Evolutionary conservation across 2,329 filamentous ascomycete genomes (phyloP), one percentile per base, ranked within the genome.

Genomic region (Calonectria henricotiae): DNA sequence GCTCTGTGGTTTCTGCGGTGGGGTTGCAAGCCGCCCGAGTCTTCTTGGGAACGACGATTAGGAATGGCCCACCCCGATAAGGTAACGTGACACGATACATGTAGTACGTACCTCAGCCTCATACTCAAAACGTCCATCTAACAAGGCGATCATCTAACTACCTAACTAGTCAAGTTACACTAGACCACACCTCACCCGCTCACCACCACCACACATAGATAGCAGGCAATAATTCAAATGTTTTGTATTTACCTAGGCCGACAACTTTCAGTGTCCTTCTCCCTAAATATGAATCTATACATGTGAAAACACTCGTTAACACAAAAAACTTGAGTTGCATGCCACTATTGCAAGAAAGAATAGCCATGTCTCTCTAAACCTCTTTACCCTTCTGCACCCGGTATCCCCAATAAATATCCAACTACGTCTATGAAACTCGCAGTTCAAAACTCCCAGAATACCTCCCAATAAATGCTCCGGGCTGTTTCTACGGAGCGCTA

Each of bases 11-110:
- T 62, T 69, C 67, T 65, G 62, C 58, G 44, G 67, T 69, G 67
- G 67, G 67, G 67, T 69, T 68, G 65, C 65, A 68, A 69, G 51
- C 67, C 67, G 55, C 67, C 67, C 55, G 67, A 69, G 67, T 69
- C 54, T 65, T 49, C 51, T 55, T 37, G 51, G 32, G 58, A 44
- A 60, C 62, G 54, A 62, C 54, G 62, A 65, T 69, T 69, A 62
- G 62, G 67, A 69, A 65, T 54, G 62, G 37, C n/a, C 51, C 51
- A 44, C 32, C 30, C 46, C 63, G 68, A 70, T 65, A 67, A 73
- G 74, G 75, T 76, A 76, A 76, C 75, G 75, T 76, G 75, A 76
- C 75, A 67, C 66, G 43, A 60, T 23, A 6, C 27, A n/a, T 39
- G 27, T 5, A 61, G 65, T 65, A 74, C 65, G 64, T 73, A 69